Evolutionary conservation across 208 protist species (phyloP), one percentile per base, ranked within the genome.

Genomic region (Trypanosomatidae sp.): DNA sequence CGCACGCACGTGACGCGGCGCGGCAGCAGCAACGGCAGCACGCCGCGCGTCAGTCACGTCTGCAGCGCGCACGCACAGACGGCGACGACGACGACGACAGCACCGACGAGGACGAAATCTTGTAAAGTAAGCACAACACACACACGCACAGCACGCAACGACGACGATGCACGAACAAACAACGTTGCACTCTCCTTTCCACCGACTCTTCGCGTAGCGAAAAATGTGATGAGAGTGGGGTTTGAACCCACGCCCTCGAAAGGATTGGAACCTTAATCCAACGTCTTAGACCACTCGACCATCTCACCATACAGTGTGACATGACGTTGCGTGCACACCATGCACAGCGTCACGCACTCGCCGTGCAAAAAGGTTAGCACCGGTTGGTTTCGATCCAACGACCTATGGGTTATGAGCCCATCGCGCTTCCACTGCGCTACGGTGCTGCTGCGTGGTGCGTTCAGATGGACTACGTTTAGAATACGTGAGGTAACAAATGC

Each of bases 321-420:
- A 35, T 35, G 11, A 35, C n/a, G 11, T 15, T n/a, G n/a, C 11
- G n/a, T 35, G n/a, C 11, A 35, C n/a, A 15, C n/a, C 11, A 15
- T 35, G n/a, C 30, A 11, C 11, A 35, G n/a, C 11, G n/a, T 35
- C n/a, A n/a, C 30, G 11, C n/a, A 35, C 11, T n/a, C n/a, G 15
- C n/a, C 7, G 0, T 13, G 23, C 46, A 56, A 81, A 90, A 84
- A 79, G 49, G 15, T 48, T 87, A 91, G 82, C 82, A 91, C 69
- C 83, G 83, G 73, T 85, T 88, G 84, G 84, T 86, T 89, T 92
- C 77, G 84, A 92, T 89, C 84, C 84, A 88, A 84, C 80, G 84
- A 77, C 84, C 84, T 92, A 89, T 89, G 77, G 80, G 80, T 92
- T 92, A 92, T 89, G 79, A 92, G 84, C 80, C 84, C 77, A 89